Evolutionary conservation across 2,329 filamentous ascomycete species (phyloP), one percentile per base, ranked within the genome.

Genomic region (Fusarium austroafricanum): DNA sequence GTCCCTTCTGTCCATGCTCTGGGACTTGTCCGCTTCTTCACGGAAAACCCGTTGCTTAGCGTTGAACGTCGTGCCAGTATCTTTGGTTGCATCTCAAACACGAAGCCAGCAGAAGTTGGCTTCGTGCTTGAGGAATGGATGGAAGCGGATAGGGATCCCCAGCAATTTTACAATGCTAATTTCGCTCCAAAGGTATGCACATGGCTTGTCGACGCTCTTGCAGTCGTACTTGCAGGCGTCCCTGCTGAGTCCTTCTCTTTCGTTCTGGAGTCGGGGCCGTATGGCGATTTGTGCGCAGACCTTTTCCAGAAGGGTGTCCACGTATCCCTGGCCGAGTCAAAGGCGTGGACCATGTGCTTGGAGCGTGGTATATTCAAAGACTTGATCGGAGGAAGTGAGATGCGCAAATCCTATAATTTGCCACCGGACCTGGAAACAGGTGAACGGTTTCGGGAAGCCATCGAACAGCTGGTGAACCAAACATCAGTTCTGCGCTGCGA

Each of bases 51-150:
- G 2, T 4, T 21, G 0, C 65, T 72, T 6, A 55, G 15, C 1
- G 52, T 69, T 9, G 11, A 69, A 17, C 64, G 65, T 5, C 67
- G 38, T 8, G 45, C 62, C 3, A 64, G 10, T 1, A 2, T 72
- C 3, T 38, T 55, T 0, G 11, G 43, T 11, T 46, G 43, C 0
- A 20, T 44, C 0, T n/a, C n/a, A n/a, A n/a, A n/a, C n/a, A n/a
- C n/a, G n/a, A n/a, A n/a, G n/a, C n/a, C n/a, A n/a, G n/a, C n/a
- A n/a, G n/a, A n/a, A n/a, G n/a, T n/a, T n/a, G n/a, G n/a, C n/a
- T n/a, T n/a, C n/a, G n/a, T n/a, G n/a, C n/a, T n/a, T n/a, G n/a
- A n/a, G n/a, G n/a, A n/a, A n/a, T n/a, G n/a, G n/a, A n/a, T n/a
- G n/a, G n/a, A n/a, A n/a, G n/a, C n/a, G n/a, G n/a, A n/a, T n/a